phyloP scores from a whole-genome alignment of 257 asterid genomes.

The Ballota nigra region DNA sequence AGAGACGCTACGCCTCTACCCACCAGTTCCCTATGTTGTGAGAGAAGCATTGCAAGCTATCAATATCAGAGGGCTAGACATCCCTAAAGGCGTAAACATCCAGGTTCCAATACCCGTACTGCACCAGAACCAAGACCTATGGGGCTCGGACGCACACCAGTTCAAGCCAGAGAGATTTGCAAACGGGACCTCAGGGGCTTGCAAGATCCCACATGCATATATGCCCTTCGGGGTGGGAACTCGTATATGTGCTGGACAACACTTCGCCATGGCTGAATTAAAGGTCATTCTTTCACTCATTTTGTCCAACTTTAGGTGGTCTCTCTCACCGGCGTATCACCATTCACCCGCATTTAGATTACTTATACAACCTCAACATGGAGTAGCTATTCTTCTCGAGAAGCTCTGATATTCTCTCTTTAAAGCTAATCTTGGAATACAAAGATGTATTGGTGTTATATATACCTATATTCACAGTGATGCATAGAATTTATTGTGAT shows the following conservation, averaged over 20 bases:
- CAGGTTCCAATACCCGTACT: conserved; percentile 52
- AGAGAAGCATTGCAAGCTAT: conserved; percentile 70
- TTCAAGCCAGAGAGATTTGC: conserved; percentile 73
- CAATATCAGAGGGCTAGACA: conserved; percentile 36
- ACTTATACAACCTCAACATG: conserved; percentile 56
- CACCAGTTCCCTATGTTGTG: conserved; percentile 58
- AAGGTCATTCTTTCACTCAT: conserved; percentile 61
- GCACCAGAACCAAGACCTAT: conserved; percentile 47
- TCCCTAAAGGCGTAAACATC: conserved; percentile 59
- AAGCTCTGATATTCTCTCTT: conserved; percentile 27
- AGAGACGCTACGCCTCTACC: conserved; percentile 69
- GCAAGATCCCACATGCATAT: conserved; percentile 64
- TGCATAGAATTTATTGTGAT: not conserved
- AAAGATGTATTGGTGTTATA: not conserved
- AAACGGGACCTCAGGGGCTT: conserved; percentile 53
- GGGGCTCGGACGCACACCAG: conserved; percentile 48
- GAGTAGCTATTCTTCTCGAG: conserved; percentile 43
- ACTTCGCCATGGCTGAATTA: conserved; percentile 71
- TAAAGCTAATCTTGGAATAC: not conserved
- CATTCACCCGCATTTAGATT: conserved; percentile 56
- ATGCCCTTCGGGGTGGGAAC: conserved; percentile 72
- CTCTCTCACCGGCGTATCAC: conserved; percentile 50
- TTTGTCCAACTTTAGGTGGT: conserved; percentile 52
- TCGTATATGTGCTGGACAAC: conserved; percentile 62
- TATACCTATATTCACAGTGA: not conserved